These are phyloP conservation scores for Cicer bijugum DNA, from an alignment of 306 rosid species.

Conservation along the genomic window DNA sequence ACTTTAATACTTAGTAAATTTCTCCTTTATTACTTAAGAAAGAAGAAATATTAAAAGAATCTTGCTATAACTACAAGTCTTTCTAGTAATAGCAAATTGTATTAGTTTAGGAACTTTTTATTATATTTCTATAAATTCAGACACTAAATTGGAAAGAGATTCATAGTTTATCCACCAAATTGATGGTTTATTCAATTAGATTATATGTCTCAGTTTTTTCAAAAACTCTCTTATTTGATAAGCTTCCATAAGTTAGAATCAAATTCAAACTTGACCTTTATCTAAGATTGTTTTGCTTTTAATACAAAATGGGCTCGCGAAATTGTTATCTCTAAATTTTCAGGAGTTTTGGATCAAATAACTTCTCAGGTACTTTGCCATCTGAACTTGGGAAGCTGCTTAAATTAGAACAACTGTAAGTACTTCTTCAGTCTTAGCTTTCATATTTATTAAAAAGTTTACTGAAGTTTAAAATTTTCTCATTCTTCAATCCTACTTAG, in stretches of 20 bases:
- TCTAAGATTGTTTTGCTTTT: not conserved
- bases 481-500: not conserved
- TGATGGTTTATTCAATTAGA: no score
- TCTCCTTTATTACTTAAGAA: not conserved
- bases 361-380: slow-evolving; percentile 77
- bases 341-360: slow-evolving; percentile 64
- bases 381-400: slow-evolving; percentile 67
- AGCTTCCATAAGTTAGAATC: not conserved
- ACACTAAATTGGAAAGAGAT: no score
- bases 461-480: not conserved
- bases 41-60: no score
- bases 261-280: not conserved
- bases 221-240: not conserved
- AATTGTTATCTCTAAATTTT: slow-evolving; percentile 38
- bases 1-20: not conserved
- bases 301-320: not conserved
- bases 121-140: no score
- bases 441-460: not conserved
- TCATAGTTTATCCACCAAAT: no score
- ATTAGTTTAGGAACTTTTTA: no score
- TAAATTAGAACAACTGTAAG: slow-evolving; percentile 65
- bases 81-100: no score
- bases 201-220: no score
- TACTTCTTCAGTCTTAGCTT: slow-evolving; percentile 8
- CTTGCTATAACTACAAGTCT: no score